Conservation (phyloP, 805 yeast species). For the Candida berthetii region DNA sequence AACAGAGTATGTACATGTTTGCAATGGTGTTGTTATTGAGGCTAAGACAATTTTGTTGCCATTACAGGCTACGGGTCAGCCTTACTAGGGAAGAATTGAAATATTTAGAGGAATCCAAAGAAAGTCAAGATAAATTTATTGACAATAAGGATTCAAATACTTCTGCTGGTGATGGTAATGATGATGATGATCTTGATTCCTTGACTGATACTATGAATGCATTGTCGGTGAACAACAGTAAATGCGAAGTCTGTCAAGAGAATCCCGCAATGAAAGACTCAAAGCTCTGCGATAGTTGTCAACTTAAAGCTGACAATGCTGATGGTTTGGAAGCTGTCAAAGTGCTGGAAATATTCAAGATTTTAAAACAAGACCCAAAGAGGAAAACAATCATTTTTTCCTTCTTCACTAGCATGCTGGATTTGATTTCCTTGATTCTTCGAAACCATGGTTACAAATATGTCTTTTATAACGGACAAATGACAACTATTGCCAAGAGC, state of each 20-base stretch:
- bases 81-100: neutral
- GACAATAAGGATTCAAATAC: neutral
- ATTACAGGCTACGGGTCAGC: constrained; percentile 18
- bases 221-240: constrained; percentile 16
- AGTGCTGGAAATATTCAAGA: constrained; percentile 23
- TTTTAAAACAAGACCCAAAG: constrained; percentile 23
- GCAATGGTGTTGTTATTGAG: constrained; percentile 25
- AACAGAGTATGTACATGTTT: constrained; percentile 12
- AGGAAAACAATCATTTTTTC: no score
- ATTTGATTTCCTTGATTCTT: no score
- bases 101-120: no score
- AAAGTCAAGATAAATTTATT: neutral
- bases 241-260: constrained; percentile 17
- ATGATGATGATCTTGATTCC: constrained; percentile 14
- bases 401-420: no score
- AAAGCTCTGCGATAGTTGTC: constrained; percentile 3
- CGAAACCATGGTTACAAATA: no score
- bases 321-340: constrained; percentile 25
- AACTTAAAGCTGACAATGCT: constrained; percentile 9
- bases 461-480: constrained; percentile 30
- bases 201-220: constrained; percentile 14
- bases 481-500: constrained; percentile 24
- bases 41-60: constrained; percentile 31
- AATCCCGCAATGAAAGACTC: constrained; percentile 11
- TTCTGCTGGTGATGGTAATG: no score